Evolutionary conservation across 2,329 filamentous ascomycete genomes (phyloP).

Genomic region (Beauveria sp.): DNA sequence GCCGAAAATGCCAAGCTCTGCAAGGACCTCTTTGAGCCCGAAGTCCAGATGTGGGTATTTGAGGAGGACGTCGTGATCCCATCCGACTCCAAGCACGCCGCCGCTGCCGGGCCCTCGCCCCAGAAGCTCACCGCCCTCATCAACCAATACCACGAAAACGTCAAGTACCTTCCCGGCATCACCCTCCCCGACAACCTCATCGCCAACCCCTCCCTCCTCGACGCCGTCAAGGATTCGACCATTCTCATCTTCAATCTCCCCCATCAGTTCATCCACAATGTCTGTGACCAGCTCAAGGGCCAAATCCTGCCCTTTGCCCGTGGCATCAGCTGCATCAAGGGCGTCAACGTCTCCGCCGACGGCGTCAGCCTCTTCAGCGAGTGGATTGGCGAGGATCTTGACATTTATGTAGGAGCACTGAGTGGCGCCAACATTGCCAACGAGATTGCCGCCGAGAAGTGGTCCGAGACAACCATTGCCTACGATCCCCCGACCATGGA

Average conservation of each 20-base stretch:
- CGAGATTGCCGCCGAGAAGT: constrained; percentile 93
- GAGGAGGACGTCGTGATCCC: constrained; percentile 80
- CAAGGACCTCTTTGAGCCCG: constrained; percentile 72
- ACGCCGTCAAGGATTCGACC: constrained; percentile 74
- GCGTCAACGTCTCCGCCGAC: constrained; percentile 82
- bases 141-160: constrained; percentile 89
- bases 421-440: constrained; percentile 94
- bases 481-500: constrained; percentile 91
- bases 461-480: constrained; percentile 92
- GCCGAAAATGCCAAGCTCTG: constrained; percentile 82
- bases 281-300: constrained; percentile 76
- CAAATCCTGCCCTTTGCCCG: constrained; percentile 87
- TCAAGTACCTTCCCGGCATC: constrained; percentile 95
- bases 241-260: constrained; percentile 95
- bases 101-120: constrained; percentile 52
- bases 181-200: constrained; percentile 73
- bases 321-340: constrained; percentile 96
- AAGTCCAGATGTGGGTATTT: constrained; percentile 98
- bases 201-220: constrained; percentile 72
- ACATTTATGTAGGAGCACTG: constrained; percentile 93
- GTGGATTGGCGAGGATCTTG: constrained; percentile 81
- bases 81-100: constrained; percentile 60
- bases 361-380: constrained; percentile 89
- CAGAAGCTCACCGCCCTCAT: constrained; percentile 88
- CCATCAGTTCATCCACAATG: constrained; percentile 88